These are phyloP conservation scores for Microsporum ferrugineum DNA, from an alignment of 2,329 filamentous ascomycete species.

Conservation along the genomic window DNA sequence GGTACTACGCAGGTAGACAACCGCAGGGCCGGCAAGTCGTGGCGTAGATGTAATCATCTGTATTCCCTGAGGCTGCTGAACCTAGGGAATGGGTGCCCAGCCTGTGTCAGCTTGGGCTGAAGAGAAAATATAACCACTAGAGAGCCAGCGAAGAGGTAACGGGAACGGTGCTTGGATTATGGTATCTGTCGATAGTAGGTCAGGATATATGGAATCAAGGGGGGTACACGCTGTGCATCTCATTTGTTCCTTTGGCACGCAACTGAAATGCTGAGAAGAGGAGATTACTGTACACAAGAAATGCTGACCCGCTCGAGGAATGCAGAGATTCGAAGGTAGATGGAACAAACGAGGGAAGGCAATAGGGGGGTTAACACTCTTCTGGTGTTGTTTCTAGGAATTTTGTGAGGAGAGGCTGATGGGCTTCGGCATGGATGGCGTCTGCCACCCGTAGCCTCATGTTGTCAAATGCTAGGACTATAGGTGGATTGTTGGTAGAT, in stretches of 20 bases:
- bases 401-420: slow-evolving; percentile 45
- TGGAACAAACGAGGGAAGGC: background rate
- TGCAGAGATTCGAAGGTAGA: background rate
- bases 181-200: too few relatives aligned
- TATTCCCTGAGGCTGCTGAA: too few relatives aligned
- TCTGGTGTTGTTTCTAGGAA: slow-evolving; percentile 28
- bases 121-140: too few relatives aligned
- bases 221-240: background rate
- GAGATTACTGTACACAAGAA: background rate
- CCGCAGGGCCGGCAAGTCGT: too few relatives aligned
- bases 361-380: background rate
- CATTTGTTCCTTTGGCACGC: background rate
- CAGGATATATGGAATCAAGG: background rate
- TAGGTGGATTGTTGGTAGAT: slow-evolving; percentile 36
- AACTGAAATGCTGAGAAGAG: background rate
- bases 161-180: too few relatives aligned
- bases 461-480: slow-evolving; percentile 51
- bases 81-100: too few relatives aligned
- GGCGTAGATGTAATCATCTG: too few relatives aligned
- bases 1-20: too few relatives aligned
- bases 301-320: background rate
- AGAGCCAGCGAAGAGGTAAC: too few relatives aligned
- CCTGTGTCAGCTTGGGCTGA: too few relatives aligned
- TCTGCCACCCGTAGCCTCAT: slow-evolving; percentile 52
- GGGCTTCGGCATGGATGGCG: slow-evolving; percentile 46